Evolutionary conservation across 345 rosid species (phyloP).

Genomic region (Mallotus nudiflorus): DNA sequence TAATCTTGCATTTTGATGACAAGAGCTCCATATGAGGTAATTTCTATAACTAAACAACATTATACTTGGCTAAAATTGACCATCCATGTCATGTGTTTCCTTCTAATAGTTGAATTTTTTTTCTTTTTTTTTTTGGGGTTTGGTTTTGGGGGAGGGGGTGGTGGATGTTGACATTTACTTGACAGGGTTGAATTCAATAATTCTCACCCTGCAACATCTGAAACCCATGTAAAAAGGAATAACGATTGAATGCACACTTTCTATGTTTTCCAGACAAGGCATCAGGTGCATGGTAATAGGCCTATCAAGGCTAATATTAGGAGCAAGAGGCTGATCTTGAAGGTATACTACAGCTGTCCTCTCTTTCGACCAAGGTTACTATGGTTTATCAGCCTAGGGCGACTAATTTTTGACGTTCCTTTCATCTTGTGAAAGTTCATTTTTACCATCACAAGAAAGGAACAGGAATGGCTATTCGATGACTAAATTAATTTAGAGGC

Average conservation of each 20-base stretch:
- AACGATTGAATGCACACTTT: neutral
- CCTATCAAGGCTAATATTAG: neutral
- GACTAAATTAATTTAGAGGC: conserved; percentile 2
- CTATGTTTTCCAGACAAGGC: conserved; percentile 3
- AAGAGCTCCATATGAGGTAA: conserved; percentile 23
- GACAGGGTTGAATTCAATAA: neutral
- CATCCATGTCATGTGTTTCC: too few species aligned
- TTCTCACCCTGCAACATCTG: neutral
- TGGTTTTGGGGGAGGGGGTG: neutral
- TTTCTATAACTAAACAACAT: conserved; percentile 10
- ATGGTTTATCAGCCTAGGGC: conserved; percentile 1
- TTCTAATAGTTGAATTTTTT: too few species aligned
- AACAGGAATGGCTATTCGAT: neutral
- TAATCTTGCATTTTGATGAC: conserved; percentile 4
- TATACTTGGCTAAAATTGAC: neutral
- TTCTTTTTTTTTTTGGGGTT: too few species aligned
- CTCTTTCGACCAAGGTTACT: neutral
- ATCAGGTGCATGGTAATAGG: neutral
- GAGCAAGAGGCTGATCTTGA: neutral
- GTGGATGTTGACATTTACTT: neutral
- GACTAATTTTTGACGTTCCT: neutral
- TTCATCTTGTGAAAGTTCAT: conserved; percentile 6
- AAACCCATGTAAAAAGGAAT: neutral
- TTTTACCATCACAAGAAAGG: conserved; percentile 14
- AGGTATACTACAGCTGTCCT: neutral